A percentile compares a stretch with the other conserved stretches of the same genome.
These are phyloP conservation scores for Macadamia tetraphylla DNA, from an alignment of 164 flowering plant species.

Conservation along the genomic window DNA sequence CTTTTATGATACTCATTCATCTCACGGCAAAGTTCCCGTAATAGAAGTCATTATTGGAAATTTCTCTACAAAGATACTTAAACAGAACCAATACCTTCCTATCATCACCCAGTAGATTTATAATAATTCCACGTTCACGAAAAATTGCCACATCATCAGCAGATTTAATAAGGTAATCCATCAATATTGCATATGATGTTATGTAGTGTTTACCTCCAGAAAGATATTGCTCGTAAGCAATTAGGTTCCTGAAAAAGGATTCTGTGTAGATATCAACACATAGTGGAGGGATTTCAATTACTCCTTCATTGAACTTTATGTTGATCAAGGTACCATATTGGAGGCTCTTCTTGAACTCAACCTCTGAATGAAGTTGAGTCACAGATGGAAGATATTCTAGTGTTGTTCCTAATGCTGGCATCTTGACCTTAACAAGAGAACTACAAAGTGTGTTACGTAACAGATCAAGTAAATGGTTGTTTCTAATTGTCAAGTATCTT, in stretches of 20 bases:
- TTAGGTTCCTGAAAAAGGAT: constrained; percentile 23
- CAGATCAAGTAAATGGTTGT: constrained; percentile 33
- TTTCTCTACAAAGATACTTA: constrained; percentile 7
- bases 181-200: constrained; percentile 19
- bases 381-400: too few species aligned
- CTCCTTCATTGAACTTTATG: constrained; percentile 22
- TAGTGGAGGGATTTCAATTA: constrained; percentile 26
- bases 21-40: constrained; percentile 8
- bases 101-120: constrained; percentile 5
- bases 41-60: not conserved
- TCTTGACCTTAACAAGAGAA: too few species aligned
- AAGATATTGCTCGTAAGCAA: constrained; percentile 19
- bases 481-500: not conserved
- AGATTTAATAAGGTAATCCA: constrained; percentile 19
- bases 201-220: not conserved
- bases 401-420: too few species aligned
- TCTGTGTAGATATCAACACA: constrained; percentile 7
- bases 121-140: constrained; percentile 4
- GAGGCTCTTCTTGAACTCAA: too few species aligned
- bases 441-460: not conserved
- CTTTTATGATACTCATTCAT: constrained; percentile 12
- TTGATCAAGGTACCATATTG: constrained; percentile 21
- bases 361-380: too few species aligned
- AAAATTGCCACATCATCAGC: constrained; percentile 19
- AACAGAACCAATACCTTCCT: constrained; percentile 14